Conservation (phyloP, 1,284 basidiomycete genomes). For the Fomitiporia mediterranea region DNA sequence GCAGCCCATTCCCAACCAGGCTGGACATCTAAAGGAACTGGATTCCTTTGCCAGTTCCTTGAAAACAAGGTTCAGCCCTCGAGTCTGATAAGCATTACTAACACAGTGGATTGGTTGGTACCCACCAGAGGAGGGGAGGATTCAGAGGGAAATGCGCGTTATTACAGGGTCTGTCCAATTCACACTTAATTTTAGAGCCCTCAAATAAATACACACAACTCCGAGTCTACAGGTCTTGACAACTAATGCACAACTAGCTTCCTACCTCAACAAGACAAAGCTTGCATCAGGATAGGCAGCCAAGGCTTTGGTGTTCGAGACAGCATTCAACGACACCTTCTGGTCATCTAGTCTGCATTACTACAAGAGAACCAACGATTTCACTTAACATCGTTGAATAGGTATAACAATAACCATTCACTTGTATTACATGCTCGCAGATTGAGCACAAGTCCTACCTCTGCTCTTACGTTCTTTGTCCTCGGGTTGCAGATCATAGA, state of each 20-base stretch:
- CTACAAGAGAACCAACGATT: too few relatives aligned
- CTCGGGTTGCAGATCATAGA: conserved; percentile 38
- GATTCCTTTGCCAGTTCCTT: too few relatives aligned
- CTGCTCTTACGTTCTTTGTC: conserved; percentile 41
- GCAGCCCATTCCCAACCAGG: conserved; percentile 67
- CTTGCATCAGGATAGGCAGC: conserved; percentile 33
- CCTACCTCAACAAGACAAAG: conserved; percentile 33
- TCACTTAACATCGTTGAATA: too few relatives aligned
- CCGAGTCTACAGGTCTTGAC: conserved; percentile 37
- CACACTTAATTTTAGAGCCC: neutral
- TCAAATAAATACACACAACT: neutral
- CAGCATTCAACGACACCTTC: conserved; percentile 38
- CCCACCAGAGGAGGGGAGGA: conserved; percentile 44
- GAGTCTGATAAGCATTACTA: conserved; percentile 44
- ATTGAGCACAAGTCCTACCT: conserved; percentile 43
- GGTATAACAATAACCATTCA: conserved; percentile 44
- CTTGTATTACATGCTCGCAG: conserved; percentile 45
- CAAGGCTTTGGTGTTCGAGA: conserved; percentile 42
- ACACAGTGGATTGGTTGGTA: conserved; percentile 46
- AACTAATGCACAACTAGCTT: conserved; percentile 43
- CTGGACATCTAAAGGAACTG: too few relatives aligned
- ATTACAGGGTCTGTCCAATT: conserved; percentile 36
- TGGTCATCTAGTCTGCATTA: conserved; percentile 38
- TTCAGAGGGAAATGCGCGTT: conserved; percentile 44
- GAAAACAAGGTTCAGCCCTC: conserved; percentile 40